Percentiles rank a stretch among this genome's conserved stretches.
Evolutionary conservation across 2,329 filamentous ascomycete species (phyloP).

Genomic region (Arthrobotrys megalospora): DNA sequence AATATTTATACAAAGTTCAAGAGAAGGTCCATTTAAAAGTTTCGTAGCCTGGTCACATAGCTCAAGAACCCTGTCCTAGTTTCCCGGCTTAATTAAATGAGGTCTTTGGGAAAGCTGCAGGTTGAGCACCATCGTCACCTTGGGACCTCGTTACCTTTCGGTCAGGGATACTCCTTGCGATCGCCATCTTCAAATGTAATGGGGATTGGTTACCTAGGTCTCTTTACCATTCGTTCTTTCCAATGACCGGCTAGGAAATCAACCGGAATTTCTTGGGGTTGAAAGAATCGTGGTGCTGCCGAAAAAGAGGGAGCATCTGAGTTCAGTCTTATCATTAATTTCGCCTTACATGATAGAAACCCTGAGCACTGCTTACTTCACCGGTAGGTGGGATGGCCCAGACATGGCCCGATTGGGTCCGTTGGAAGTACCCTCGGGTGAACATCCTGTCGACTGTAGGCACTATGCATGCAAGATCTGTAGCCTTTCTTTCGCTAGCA

Average conservation of each 20-base stretch:
- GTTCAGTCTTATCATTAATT: slow-evolving; percentile 29
- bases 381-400: slow-evolving; percentile 43
- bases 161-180: slow-evolving; percentile 61
- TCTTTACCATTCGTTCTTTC: slow-evolving; percentile 16
- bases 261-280: slow-evolving; percentile 39
- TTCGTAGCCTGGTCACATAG: slow-evolving; percentile 31
- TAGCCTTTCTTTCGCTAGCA: slow-evolving; percentile 40
- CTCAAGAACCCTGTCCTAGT: slow-evolving; percentile 50
- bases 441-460: slow-evolving; percentile 55
- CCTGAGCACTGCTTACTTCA: slow-evolving; percentile 17
- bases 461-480: slow-evolving; percentile 54
- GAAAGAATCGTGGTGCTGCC: slow-evolving; percentile 5
- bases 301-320: slow-evolving; percentile 22
- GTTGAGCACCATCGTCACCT: slow-evolving; percentile 54
- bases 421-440: slow-evolving; percentile 46
- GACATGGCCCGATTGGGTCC: slow-evolving; percentile 42
- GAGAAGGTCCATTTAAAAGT: slow-evolving; percentile 52
- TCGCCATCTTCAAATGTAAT: slow-evolving; percentile 60
- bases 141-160: slow-evolving; percentile 31
- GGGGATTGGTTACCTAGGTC: slow-evolving; percentile 50
- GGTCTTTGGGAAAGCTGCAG: slow-evolving; percentile 50
- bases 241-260: slow-evolving; percentile 39
- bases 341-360: slow-evolving; percentile 21
- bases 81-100: slow-evolving; percentile 60
- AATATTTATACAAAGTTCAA: slow-evolving; percentile 54